Conservation (phyloP, 129 eudicot genomes). For the Escallonia herrerae region DNA sequence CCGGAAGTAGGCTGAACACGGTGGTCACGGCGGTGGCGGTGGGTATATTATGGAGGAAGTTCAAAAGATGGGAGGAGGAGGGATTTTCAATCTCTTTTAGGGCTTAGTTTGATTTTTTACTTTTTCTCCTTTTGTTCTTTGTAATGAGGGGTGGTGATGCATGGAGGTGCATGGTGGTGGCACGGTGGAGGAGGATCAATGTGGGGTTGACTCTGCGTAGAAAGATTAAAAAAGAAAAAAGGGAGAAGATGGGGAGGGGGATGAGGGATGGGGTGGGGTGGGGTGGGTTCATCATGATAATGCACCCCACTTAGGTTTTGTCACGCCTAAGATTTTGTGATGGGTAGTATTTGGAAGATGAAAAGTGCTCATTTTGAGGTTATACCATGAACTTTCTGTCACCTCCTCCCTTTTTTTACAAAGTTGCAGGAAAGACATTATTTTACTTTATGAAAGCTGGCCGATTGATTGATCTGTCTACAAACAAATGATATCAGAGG, state of each 20-base stretch:
- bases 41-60: neutral
- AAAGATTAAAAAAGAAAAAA: neutral
- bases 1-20: conserved; percentile 24
- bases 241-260: neutral
- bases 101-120: neutral
- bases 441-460: too few relatives aligned
- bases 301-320: conserved; percentile 60
- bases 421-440: too few relatives aligned
- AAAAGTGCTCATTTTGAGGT: conserved; percentile 3
- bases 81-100: neutral
- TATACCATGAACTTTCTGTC: too few relatives aligned
- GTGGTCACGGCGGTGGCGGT: conserved; percentile 11
- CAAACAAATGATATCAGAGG: too few relatives aligned
- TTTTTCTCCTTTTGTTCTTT: too few relatives aligned
- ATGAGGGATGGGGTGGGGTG: neutral
- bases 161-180: too few relatives aligned
- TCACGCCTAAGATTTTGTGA: conserved; percentile 68
- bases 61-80: neutral
- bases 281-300: conserved; percentile 25
- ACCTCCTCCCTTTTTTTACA: too few relatives aligned
- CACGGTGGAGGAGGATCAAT: neutral
- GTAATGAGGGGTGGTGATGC: too few relatives aligned
- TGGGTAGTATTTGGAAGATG: conserved; percentile 25
- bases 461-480: too few relatives aligned
- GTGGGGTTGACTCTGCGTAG: neutral